These are phyloP conservation scores for Clonostachys solani DNA, from an alignment of 2,329 filamentous ascomycete genomes.

Conservation along the genomic window DNA sequence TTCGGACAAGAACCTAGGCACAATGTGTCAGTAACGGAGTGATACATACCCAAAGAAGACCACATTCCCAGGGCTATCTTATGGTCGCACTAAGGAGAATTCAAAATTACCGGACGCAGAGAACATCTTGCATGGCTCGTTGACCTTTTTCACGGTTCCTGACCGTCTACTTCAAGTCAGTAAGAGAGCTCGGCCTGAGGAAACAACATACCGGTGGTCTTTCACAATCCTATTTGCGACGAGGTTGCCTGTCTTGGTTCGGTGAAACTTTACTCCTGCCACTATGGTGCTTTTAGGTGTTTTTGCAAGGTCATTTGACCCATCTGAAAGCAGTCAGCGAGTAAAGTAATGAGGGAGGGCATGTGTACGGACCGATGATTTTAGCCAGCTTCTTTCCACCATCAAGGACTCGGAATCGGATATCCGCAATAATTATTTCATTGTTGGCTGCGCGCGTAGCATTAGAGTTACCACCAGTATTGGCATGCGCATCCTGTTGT, in stretches of 20 bases:
- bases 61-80: background rate
- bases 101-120: conserved; percentile 63
- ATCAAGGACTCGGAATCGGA: conserved; percentile 68
- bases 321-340: conserved; percentile 31
- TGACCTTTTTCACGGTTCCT: conserved; percentile 60
- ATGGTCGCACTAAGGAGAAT: background rate
- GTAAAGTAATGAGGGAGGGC: background rate
- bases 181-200: conserved; percentile 11
- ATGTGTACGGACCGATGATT: conserved; percentile 52
- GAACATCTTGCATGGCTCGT: conserved; percentile 70
- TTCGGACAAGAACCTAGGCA: conserved; percentile 76
- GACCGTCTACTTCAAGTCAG: conserved; percentile 41
- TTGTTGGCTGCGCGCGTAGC: conserved; percentile 34
- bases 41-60: background rate
- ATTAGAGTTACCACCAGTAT: conserved; percentile 10
- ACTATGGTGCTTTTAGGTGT: conserved; percentile 73
- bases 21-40: too few species aligned
- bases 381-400: conserved; percentile 81
- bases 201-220: conserved; percentile 64
- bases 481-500: conserved; percentile 9
- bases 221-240: conserved; percentile 73
- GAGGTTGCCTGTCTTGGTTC: conserved; percentile 85
- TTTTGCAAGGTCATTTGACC: conserved; percentile 54
- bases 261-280: conserved; percentile 76
- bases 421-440: conserved; percentile 65